Evolutionary conservation across 768 basidiomycete species (phyloP).

Genomic region (Multifurca ochricompacta): DNA sequence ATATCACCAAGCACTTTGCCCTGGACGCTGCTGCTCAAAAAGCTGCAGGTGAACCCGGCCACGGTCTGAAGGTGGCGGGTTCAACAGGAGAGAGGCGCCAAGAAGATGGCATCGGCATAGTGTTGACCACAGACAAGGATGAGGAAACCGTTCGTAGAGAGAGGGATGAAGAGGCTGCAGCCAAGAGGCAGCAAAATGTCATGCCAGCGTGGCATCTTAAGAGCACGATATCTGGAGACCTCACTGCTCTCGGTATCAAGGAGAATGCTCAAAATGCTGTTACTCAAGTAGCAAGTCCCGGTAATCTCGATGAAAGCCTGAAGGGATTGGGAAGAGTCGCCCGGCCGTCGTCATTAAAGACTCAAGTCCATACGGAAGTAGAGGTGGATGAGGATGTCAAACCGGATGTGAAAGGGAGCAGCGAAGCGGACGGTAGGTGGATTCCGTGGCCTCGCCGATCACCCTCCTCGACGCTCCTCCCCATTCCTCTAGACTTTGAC

Average conservation of each 20-base stretch:
- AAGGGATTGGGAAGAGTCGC: slow-evolving; percentile 46
- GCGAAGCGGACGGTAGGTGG: slow-evolving; percentile 58
- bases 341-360: slow-evolving; percentile 31
- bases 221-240: slow-evolving; percentile 89
- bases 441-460: not conserved
- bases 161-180: slow-evolving; percentile 72
- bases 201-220: slow-evolving; percentile 93
- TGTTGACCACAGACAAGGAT: slow-evolving; percentile 86
- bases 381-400: slow-evolving; percentile 34
- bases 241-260: slow-evolving; percentile 79
- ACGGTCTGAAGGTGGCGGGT: slow-evolving; percentile 68
- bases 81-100: slow-evolving; percentile 47
- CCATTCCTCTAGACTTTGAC: slow-evolving; percentile 51
- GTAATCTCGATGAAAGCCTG: slow-evolving; percentile 52
- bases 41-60: slow-evolving; percentile 37
- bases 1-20: slow-evolving; percentile 65
- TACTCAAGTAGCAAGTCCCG: slow-evolving; percentile 30
- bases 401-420: slow-evolving; percentile 37
- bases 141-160: slow-evolving; percentile 65
- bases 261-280: slow-evolving; percentile 44
- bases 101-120: slow-evolving; percentile 76
- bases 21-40: slow-evolving; percentile 56
- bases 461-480: not conserved
- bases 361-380: slow-evolving; percentile 28
- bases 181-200: slow-evolving; percentile 83